phyloP scores from a whole-genome alignment of 1,139 yeast species.

The Schwanniomyces etchellsii region DNA sequence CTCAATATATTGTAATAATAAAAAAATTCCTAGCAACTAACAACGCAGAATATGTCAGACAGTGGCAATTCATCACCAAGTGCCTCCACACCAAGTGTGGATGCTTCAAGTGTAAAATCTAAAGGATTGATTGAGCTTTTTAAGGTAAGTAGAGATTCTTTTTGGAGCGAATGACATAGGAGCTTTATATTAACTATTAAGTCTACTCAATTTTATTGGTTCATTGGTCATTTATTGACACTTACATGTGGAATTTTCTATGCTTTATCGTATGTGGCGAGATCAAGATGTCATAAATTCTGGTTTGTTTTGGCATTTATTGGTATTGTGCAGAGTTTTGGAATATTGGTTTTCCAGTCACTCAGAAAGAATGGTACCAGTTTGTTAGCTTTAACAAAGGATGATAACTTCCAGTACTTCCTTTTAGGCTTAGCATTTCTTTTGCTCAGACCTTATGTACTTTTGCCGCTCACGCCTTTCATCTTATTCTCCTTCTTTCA shows the following conservation, averaged over 20 bases:
- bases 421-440: constrained; percentile 36
- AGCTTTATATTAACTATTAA: constrained; percentile 6
- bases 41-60: no score
- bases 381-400: constrained; percentile 18
- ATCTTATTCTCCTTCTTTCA: constrained; percentile 58
- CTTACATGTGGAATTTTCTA: constrained; percentile 51
- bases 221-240: constrained; percentile 66
- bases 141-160: no score
- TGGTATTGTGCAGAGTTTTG: constrained; percentile 71
- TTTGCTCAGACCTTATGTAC: constrained; percentile 38
- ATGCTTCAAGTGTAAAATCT: no score
- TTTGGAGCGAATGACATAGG: no score
- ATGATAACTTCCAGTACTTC: constrained; percentile 49
- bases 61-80: no score
- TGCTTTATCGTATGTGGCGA: constrained; percentile 37
- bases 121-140: no score
- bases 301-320: constrained; percentile 60
- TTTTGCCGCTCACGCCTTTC: constrained; percentile 40
- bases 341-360: constrained; percentile 64
- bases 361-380: constrained; percentile 35
- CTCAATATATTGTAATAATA: no score
- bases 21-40: no score
- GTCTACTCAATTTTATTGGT: constrained; percentile 59
- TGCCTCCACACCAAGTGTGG: no score
- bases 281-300: constrained; percentile 22